Conservation (phyloP, 2,329 filamentous ascomycete genomes). For the Mycosphaerella sp. region DNA sequence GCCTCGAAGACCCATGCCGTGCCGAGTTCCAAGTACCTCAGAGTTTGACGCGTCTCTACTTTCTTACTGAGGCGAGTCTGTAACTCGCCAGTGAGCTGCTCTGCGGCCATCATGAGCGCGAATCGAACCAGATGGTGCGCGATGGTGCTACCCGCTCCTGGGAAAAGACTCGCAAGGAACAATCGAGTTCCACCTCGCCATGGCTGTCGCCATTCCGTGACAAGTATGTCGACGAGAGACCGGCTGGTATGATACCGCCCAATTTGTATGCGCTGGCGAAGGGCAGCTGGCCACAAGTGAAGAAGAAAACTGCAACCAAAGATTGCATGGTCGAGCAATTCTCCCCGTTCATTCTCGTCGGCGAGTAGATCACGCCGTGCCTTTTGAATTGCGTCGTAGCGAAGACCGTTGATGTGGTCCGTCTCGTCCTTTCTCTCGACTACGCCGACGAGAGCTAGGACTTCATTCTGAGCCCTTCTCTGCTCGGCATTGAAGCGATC, state of each 20-base stretch:
- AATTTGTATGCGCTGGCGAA: constrained; percentile 22
- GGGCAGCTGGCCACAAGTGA: constrained; percentile 20
- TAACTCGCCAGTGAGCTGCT: constrained; percentile 16
- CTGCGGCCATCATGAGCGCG: constrained; percentile 16
- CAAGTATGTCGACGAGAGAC: constrained; percentile 19
- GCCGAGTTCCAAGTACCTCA: constrained; percentile 11
- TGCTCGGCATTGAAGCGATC: constrained; percentile 37
- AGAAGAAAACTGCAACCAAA: constrained; percentile 13
- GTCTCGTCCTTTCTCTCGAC: constrained; percentile 35
- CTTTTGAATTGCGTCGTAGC: constrained; percentile 9
- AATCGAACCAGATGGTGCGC: constrained; percentile 15
- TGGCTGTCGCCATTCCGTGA: constrained; percentile 13
- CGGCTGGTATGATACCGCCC: constrained; percentile 21
- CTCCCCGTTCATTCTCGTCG: constrained; percentile 24
- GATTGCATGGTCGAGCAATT: constrained; percentile 18
- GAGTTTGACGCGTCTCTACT: constrained; percentile 12
- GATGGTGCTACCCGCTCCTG: constrained; percentile 16
- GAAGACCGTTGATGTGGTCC: constrained; percentile 11
- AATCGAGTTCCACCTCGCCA: constrained; percentile 11
- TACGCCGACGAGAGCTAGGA: constrained; percentile 43
- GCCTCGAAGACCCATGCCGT: constrained; percentile 14
- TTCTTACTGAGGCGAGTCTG: constrained; percentile 12
- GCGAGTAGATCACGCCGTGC: constrained; percentile 15
- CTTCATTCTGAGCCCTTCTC: constrained; percentile 44
- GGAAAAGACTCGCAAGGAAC: constrained; percentile 15